Conservation (phyloP, 495 filamentous ascomycete species). For the Xylaria scruposa region DNA sequence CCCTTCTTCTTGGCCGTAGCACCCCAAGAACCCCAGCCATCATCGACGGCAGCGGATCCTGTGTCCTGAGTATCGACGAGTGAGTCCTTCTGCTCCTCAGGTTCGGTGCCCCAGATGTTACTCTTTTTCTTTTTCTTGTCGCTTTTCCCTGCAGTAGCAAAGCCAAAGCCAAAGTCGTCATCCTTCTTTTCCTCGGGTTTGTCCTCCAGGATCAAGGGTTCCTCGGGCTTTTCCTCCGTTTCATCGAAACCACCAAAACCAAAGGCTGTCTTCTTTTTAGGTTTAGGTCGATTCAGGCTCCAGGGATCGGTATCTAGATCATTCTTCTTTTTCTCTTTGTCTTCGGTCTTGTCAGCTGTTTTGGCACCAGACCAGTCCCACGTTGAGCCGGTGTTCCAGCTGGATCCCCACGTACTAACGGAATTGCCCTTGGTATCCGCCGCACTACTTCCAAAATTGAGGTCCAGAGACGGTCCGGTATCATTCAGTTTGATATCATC, state of each 20-base stretch:
- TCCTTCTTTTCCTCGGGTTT: conserved; percentile 41
- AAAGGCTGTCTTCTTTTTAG: conserved; percentile 52
- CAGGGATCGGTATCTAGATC: conserved; percentile 45
- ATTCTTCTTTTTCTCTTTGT: conserved; percentile 33
- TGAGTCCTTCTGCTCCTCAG: conserved; percentile 39
- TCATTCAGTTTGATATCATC: conserved; percentile 59
- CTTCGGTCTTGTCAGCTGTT: conserved; percentile 32
- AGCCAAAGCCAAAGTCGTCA: conserved; percentile 43
- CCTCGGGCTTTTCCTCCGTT: conserved; percentile 39
- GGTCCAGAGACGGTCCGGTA: conserved; percentile 45
- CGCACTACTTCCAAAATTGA: conserved; percentile 39
- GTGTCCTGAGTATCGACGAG: conserved; percentile 30
- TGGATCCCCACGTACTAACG: conserved; percentile 50
- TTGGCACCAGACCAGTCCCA: conserved; percentile 44
- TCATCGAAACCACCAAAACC: conserved; percentile 50
- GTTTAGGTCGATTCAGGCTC: conserved; percentile 47
- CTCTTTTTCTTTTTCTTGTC: conserved; percentile 52
- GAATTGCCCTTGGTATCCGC: conserved; percentile 39
- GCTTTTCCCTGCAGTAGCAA: conserved; percentile 35
- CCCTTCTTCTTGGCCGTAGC: conserved; percentile 45
- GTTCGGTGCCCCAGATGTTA: conserved; percentile 37
- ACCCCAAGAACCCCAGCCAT: conserved; percentile 40
- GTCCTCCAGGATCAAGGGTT: conserved; percentile 26
- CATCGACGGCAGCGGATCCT: conserved; percentile 30
- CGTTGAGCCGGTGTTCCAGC: conserved; percentile 42